Conservation (phyloP, 2,329 filamentous ascomycete species). For the Botrytis paeoniae region DNA sequence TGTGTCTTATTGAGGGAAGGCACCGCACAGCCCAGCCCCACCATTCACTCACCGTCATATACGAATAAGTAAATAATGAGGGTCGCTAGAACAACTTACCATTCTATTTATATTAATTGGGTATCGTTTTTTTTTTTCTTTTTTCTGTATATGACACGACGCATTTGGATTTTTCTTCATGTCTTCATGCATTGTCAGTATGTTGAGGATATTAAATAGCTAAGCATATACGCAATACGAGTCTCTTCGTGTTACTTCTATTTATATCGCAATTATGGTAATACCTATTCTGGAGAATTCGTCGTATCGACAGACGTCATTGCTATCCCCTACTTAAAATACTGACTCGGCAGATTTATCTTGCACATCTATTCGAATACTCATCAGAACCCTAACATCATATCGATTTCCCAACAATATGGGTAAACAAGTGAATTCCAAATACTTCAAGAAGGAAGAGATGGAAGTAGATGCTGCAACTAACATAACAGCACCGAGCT, state of each 20-base stretch:
- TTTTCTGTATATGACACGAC: conserved; percentile 4
- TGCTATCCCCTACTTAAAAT: neutral
- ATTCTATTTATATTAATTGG: conserved; percentile 1
- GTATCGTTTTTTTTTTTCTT: conserved; percentile 20
- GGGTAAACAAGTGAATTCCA: conserved; percentile 1
- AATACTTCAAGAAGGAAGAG: conserved; percentile 1
- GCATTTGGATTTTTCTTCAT: neutral
- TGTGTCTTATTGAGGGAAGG: conserved; percentile 5
- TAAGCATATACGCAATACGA: neutral
- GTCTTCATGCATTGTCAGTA: neutral
- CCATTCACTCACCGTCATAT: conserved; percentile 23
- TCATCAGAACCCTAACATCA: neutral
- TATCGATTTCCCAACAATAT: neutral
- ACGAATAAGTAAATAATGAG: neutral
- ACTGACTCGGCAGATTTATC: conserved; percentile 4
- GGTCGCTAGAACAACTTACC: conserved; percentile 20
- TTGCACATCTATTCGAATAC: neutral
- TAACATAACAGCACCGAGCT: conserved; percentile 25
- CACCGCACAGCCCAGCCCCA: conserved; percentile 30
- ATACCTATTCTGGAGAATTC: neutral
- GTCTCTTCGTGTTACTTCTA: neutral
- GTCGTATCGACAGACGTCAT: neutral
- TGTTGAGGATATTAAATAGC: neutral
- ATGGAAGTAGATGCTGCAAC: neutral
- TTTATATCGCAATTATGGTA: neutral